These are phyloP conservation scores for Ceriops tagal DNA, from an alignment of 345 rosid genomes.

Conservation along the genomic window DNA sequence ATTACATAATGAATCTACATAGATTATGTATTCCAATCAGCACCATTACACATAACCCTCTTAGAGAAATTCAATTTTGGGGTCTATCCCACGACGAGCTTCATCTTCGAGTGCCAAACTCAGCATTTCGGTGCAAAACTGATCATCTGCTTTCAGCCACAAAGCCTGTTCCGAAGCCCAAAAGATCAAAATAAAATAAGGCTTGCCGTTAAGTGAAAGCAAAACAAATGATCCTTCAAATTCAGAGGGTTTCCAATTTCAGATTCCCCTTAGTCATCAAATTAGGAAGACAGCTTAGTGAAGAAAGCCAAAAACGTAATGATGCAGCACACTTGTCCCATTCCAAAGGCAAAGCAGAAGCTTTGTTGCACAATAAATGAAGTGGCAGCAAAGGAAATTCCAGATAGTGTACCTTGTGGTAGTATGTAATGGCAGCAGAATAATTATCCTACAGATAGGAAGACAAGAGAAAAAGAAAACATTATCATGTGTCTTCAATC, in stretches of 20 bases:
- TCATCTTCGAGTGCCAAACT: conserved; percentile 71
- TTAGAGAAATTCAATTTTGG: conserved; percentile 43
- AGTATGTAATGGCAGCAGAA: conserved; percentile 69
- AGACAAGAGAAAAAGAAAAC: not conserved
- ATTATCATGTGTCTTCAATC: conserved; percentile 5
- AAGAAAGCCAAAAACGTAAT: too few relatives aligned
- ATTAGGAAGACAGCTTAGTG: not conserved
- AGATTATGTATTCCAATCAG: not conserved
- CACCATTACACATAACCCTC: conserved; percentile 1
- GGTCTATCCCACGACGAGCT: conserved; percentile 54
- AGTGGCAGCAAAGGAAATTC: not conserved
- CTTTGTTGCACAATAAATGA: not conserved
- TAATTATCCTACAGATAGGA: conserved; percentile 55
- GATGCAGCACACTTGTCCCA: not conserved
- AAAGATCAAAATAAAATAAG: not conserved
- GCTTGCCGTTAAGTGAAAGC: not conserved
- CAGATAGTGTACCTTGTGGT: conserved; percentile 61
- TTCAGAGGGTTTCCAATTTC: not conserved
- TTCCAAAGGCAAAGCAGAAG: not conserved
- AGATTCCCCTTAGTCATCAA: not conserved
- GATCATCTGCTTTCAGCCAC: conserved; percentile 79
- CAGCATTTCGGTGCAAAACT: conserved; percentile 86
- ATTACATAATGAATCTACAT: not conserved
- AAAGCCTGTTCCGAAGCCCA: conserved; percentile 49
- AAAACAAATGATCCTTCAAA: not conserved